Evolutionary conservation across 768 basidiomycete species (phyloP), one percentile per base, ranked within the genome.

Genomic region (Psilocybe azurescens): DNA sequence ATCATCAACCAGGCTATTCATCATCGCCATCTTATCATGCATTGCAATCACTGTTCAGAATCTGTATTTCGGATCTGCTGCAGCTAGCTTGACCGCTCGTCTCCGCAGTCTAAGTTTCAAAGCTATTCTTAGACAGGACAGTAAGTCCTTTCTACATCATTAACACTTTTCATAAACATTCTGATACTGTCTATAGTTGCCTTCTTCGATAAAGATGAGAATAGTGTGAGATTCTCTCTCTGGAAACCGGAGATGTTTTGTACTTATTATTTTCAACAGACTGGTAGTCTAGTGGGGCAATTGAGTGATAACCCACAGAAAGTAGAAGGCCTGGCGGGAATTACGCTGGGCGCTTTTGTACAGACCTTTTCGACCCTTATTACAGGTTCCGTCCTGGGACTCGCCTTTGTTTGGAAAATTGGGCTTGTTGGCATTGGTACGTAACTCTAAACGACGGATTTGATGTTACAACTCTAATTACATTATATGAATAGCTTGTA

Each of bases 301-400:
- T 77, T 98, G 46, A 88, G 91, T 59, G 93, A 95, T 57, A 89
- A 91, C 69, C 89, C 96, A 1, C 91, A 94, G 68, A 95, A 95
- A 71, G 83, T 97, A 63, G 88, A 88, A 59, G 93, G 93, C 67
- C 78, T 95, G 49, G 91, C 91, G 55, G 95, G 94, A 58, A 78
- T 91, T 58, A 96, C 95, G 2, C 83, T 95, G 28, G 95, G 94
- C 73, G 83, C 89, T 30, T 91, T 97, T 67, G 77, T 96, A 5
- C 95, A 97, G 76, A 84, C 85, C 50, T 58, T 80, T n/a, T 73
- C 89, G 1, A 95, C 91, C 24, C 73, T 93, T 36, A 70, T 91
- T 47, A 78, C 80, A 20, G 94, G 94, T 18, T 79, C 85, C 33
- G 75, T 93, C 64, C 82, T 97, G 66, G 95, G 94, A 69, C 81